phyloP scores from a whole-genome alignment of 176 grass and related monocot genomes.

The Melocanna baccifera region DNA sequence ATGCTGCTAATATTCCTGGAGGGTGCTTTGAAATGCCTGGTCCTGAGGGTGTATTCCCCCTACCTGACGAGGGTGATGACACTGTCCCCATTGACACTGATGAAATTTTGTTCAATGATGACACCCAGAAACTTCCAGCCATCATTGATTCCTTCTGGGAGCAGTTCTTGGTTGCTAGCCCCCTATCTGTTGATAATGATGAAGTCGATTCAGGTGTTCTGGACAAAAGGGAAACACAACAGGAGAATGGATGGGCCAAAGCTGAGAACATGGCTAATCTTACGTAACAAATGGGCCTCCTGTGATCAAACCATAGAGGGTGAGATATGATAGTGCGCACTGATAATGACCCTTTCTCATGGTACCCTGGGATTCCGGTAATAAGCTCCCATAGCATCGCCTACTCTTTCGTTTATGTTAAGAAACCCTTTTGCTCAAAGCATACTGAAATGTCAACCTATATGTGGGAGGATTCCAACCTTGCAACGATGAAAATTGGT shows the following conservation, averaged over 20 bases:
- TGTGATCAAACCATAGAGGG: slow-evolving; percentile 57
- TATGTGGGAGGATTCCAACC: slow-evolving; percentile 14
- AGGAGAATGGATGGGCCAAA: slow-evolving; percentile 53
- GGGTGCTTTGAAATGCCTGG: slow-evolving; percentile 52
- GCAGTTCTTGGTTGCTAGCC: slow-evolving; percentile 72
- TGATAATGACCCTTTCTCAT: neutral
- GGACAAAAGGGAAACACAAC: slow-evolving; percentile 38
- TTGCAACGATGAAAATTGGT: slow-evolving; percentile 17
- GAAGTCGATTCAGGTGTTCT: slow-evolving; percentile 61
- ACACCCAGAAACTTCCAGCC: slow-evolving; percentile 63
- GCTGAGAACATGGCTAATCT: slow-evolving; percentile 59
- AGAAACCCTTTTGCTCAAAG: slow-evolving; percentile 7
- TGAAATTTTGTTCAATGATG: slow-evolving; percentile 50
- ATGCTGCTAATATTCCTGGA: slow-evolving; percentile 37
- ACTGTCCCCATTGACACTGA: slow-evolving; percentile 68
- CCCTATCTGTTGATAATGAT: slow-evolving; percentile 54
- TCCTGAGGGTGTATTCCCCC: slow-evolving; percentile 54
- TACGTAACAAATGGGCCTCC: slow-evolving; percentile 90
- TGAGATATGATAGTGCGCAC: slow-evolving; percentile 15
- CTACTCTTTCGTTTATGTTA: slow-evolving; percentile 17
- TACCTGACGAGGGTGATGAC: slow-evolving; percentile 48
- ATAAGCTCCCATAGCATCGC: slow-evolving; percentile 25
- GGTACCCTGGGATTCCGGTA: slow-evolving; percentile 19
- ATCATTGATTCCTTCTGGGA: slow-evolving; percentile 96
- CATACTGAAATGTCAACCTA: slow-evolving; percentile 8